Evolutionary conservation across 163 green algal species (phyloP), one percentile per base, ranked within the genome.

Genomic region (Scenedesmus sp.): DNA sequence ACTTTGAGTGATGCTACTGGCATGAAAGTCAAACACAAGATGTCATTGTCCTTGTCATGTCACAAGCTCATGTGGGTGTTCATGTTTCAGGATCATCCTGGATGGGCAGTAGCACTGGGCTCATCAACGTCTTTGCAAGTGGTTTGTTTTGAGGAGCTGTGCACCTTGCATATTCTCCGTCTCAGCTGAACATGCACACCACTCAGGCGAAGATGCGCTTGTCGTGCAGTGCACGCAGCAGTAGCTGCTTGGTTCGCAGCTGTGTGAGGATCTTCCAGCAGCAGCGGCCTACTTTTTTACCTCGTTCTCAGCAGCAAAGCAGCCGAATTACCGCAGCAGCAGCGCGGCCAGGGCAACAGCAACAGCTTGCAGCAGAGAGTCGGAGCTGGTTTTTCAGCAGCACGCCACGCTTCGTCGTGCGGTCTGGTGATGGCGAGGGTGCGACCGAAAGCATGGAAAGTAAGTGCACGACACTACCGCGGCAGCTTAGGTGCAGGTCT

Each of bases 401-500:
- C 65, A 76, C n/a, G 20, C 35, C 43, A 43, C 81, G 81, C 81
- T 73, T 49, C 24, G 13, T 86, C 26, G 46, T 73, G 30, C 65
- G 65, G 65, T 76, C 65, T 40, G 65, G 65, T 30, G 81, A 56
- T 46, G 59, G n/a, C n/a, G 81, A 56, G 61, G 33, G 33, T 5
- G 79, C 44, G 10, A 73, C 46, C 3, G 81, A 73, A 1, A 86
- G 81, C n/a, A 86, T 72, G 46, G 81, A 86, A 72, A 15, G 81
- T 86, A 20, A 72, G 30, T 49, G 30, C 65, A 40, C 65, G 65
- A 40, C 65, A 40, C 26, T 7, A 40, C 30, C 6, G 26, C 30
- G 65, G 65, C 56, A 68, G 15, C 18, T 24, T 7, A 68, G 24
- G 56, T 12, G 56, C 65, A 76, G 65, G 40, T 76, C 65, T 76